Conservation (phyloP, 2,329 filamentous ascomycete species). For the Colletotrichum brevisporum region DNA sequence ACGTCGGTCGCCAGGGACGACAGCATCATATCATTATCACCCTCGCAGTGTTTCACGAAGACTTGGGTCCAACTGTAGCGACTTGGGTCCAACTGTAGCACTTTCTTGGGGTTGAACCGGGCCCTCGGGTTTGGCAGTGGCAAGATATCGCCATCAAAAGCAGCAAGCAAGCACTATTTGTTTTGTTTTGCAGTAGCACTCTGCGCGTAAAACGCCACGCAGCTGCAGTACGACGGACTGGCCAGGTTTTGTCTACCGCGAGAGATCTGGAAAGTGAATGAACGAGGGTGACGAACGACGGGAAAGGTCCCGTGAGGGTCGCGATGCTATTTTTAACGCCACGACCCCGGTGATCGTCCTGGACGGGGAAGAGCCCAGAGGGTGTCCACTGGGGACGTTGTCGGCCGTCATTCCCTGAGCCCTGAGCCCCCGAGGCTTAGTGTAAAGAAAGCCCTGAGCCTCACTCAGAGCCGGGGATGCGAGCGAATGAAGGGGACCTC, state of each 20-base stretch:
- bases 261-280: conserved; percentile 10
- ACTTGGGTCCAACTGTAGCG: too few relatives aligned
- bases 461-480: conserved; percentile 34
- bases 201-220: conserved; percentile 15
- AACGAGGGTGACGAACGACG: not conserved
- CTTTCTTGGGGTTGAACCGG: conserved; percentile 1
- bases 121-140: not conserved
- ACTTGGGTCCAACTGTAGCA: too few relatives aligned
- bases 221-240: conserved; percentile 7
- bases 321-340: conserved; percentile 37
- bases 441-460: conserved; percentile 36
- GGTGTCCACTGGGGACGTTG: conserved; percentile 26
- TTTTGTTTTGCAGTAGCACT: conserved; percentile 9
- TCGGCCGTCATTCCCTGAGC: conserved; percentile 48
- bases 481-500: conserved; percentile 23
- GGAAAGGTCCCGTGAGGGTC: conserved; percentile 14
- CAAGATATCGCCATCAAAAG: too few relatives aligned
- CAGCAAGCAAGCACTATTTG: not conserved
- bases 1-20: not conserved
- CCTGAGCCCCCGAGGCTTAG: too few relatives aligned
- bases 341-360: conserved; percentile 34
- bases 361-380: conserved; percentile 7
- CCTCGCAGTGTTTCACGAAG: conserved; percentile 7
- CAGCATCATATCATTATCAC: not conserved
- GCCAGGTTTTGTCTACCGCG: conserved; percentile 1